Evolutionary conservation across 257 asterid species (phyloP).

Genomic region (Nicotiana tabacum): DNA sequence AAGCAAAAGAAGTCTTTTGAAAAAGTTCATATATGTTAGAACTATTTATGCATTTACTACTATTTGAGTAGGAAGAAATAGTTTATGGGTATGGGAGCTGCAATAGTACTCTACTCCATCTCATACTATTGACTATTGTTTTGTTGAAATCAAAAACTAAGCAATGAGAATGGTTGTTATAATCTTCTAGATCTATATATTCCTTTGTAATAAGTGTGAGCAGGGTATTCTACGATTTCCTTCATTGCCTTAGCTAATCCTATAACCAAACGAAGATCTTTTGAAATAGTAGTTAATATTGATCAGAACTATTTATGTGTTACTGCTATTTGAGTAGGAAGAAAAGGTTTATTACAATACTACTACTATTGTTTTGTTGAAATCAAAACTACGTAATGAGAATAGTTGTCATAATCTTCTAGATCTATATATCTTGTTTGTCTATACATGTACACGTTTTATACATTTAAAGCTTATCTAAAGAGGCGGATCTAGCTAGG

Average conservation of each 20-base stretch:
- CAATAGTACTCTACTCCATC: background rate
- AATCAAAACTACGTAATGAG: background rate
- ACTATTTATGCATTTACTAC: background rate
- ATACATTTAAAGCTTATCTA: too few species aligned
- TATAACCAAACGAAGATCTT: too few species aligned
- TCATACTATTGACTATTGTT: background rate
- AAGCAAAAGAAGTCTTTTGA: background rate
- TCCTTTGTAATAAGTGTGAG: too few species aligned
- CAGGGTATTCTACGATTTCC: too few species aligned
- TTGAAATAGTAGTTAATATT: too few species aligned
- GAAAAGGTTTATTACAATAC: background rate
- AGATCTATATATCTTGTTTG: background rate
- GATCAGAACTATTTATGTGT: too few species aligned
- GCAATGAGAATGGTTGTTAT: background rate
- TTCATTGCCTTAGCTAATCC: too few species aligned
- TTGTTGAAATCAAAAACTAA: background rate
- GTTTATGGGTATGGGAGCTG: background rate
- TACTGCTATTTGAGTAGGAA: background rate
- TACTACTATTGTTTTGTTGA: background rate
- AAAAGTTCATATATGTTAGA: background rate
- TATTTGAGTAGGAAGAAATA: background rate
- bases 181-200: background rate
- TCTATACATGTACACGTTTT: background rate
- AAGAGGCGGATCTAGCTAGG: too few species aligned
- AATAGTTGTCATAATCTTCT: background rate